Base-by-base conservation (phyloP, 768 basidiomycete genomes). In the Chalciporus piperatus region DNA sequence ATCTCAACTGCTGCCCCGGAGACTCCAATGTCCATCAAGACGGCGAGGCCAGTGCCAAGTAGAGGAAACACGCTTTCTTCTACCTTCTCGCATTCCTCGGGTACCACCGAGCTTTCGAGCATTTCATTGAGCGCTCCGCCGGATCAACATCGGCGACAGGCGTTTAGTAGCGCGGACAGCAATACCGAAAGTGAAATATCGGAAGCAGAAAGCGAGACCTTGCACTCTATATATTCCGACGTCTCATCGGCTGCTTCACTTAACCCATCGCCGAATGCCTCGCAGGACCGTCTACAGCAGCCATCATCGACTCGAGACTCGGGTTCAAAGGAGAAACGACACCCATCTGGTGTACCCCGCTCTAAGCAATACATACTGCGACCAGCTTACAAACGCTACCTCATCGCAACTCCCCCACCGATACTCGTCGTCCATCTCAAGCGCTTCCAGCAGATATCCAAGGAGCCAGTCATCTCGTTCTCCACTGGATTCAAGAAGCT, bases 341-440 rank as follows among this genome's bases (percentile, higher is more conserved):
- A 59, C 33, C 51, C 57, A 9, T 58, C 64, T 0, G 62, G 62
- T 0, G 55, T 76, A 3, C 72, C 75, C 14, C 72, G 68, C 32
- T 69, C 70, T 17, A 74, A 77, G 52, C 89, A 89, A 30, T 84
- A 84, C 45, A 76, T 96, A 42, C 78, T 89, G 71, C 83, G 91
- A 2, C 78, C 89, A 1, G 92, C 92, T 4, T 93, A 92, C 73
- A 98, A 98, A 70, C 89, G 95, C 12, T 98, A 97, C 70, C 84
- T 98, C 52, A 89, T 98, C 66, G 82, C 85, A 14, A 78, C 76
- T 0, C 85, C 89, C 2, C 95, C 95, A 0, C 91, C 93, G 0
- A 79, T 97, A 28, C 81, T 98, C 50, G 89, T 95, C 45, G 81
- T 98, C 52, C 95, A 98, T 60, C 79, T 97, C 45, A 98, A 98